Conservation (phyloP, 345 rosid genomes). For the Populus euphratica region DNA sequence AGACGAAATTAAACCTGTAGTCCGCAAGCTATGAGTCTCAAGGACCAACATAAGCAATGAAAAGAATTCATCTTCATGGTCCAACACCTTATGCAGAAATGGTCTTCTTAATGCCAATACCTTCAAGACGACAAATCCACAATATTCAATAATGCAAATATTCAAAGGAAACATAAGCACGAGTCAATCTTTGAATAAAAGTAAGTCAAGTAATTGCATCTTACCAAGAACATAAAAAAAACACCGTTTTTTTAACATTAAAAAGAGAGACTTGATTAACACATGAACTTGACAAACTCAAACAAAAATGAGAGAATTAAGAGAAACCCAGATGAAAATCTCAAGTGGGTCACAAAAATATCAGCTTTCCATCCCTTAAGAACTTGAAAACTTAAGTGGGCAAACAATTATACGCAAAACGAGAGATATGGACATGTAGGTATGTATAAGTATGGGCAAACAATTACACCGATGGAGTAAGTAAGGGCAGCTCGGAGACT, state of each 20-base stretch:
- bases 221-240: not conserved
- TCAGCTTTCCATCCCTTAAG: not conserved
- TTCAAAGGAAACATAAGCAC: not conserved
- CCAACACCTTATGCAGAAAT: slow-evolving; percentile 77
- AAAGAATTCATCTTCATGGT: slow-evolving; percentile 92
- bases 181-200: not conserved
- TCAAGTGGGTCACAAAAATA: not conserved
- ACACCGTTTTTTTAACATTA: not conserved
- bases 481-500: slow-evolving; percentile 96
- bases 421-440: not conserved
- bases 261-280: not conserved
- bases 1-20: slow-evolving; percentile 50
- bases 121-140: slow-evolving; percentile 37
- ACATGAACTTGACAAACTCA: not conserved
- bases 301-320: slow-evolving; percentile 1
- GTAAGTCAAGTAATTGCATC: not conserved
- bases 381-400: not conserved
- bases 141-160: not conserved
- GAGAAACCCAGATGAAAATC: slow-evolving; percentile 12
- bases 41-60: slow-evolving; percentile 83
- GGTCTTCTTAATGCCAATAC: slow-evolving; percentile 94
- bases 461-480: slow-evolving; percentile 79
- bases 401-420: not conserved
- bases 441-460: not conserved
- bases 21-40: slow-evolving; percentile 89